These are phyloP conservation scores for Neurospora sp. DNA, from an alignment of 495 filamentous ascomycete species.

Conservation along the genomic window DNA sequence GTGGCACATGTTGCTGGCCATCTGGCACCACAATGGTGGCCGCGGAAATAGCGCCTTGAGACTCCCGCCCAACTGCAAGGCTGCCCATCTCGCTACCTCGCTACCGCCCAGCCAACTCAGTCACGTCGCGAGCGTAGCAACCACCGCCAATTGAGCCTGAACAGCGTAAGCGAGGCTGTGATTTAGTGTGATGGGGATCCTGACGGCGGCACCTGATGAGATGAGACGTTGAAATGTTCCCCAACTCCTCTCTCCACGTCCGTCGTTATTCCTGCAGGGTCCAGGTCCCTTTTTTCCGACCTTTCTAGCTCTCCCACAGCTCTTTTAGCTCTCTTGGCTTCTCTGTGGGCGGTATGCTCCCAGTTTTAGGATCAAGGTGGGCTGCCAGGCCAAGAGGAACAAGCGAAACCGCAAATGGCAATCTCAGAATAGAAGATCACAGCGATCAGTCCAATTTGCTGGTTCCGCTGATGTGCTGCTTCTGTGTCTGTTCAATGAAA, in stretches of 20 bases:
- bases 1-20: conserved; percentile 4
- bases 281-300: not conserved
- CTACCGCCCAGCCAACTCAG: not conserved
- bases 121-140: not conserved
- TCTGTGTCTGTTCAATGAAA: not conserved
- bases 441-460: not conserved
- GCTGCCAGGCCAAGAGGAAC: not conserved
- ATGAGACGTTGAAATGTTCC: not conserved
- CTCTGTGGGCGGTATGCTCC: not conserved
- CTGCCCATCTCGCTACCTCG: conserved; percentile 18
- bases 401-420: not conserved
- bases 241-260: not conserved
- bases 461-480: not conserved
- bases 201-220: not conserved
- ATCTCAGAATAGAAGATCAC: not conserved
- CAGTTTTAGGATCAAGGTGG: not conserved
- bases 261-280: not conserved
- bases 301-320: not conserved
- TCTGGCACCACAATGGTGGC: not conserved
- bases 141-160: not conserved
- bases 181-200: not conserved
- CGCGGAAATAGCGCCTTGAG: conserved; percentile 10
- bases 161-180: not conserved
- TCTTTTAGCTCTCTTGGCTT: not conserved
- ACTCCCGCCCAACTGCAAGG: conserved; percentile 4